These are phyloP conservation scores for Anthostomella pinea DNA, from an alignment of 2,329 filamentous ascomycete genomes.

Conservation along the genomic window DNA sequence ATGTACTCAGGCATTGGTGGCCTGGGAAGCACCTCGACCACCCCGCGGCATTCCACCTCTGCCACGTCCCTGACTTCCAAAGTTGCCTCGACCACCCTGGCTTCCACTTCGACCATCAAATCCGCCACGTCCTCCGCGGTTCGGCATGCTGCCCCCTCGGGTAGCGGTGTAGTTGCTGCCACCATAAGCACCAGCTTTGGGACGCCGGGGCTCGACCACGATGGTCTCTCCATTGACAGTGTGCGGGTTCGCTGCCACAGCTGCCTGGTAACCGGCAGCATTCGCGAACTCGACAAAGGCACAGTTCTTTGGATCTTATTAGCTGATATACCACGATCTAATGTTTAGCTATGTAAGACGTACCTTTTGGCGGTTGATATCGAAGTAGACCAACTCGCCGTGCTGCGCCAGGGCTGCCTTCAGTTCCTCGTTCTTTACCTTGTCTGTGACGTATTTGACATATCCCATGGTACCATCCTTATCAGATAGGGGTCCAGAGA, in stretches of 20 bases:
- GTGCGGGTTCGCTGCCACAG: conserved; percentile 81
- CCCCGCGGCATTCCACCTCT: conserved; percentile 65
- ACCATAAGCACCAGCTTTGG: conserved; percentile 68
- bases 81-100: conserved; percentile 66
- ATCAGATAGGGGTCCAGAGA: conserved; percentile 57
- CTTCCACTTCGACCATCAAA: conserved; percentile 60
- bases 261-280: conserved; percentile 76
- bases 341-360: conserved; percentile 19
- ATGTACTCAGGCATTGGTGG: conserved; percentile 53
- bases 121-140: conserved; percentile 62
- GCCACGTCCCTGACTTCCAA: conserved; percentile 63
- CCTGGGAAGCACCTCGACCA: conserved; percentile 54
- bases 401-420: conserved; percentile 68
- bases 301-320: conserved; percentile 66
- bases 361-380: conserved; percentile 83
- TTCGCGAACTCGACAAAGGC: conserved; percentile 94
- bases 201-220: conserved; percentile 83
- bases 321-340: conserved; percentile 20
- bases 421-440: conserved; percentile 73
- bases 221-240: conserved; percentile 79
- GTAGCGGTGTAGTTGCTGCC: conserved; percentile 61
- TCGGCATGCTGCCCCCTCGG: conserved; percentile 57
- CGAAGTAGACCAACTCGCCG: conserved; percentile 69
- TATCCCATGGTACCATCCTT: conserved; percentile 81
- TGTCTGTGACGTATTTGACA: conserved; percentile 93